Percentiles rank a stretch among this genome's conserved stretches.
Evolutionary conservation across 768 basidiomycete genomes (phyloP).

Genomic region (Lyophyllum shimeji): DNA sequence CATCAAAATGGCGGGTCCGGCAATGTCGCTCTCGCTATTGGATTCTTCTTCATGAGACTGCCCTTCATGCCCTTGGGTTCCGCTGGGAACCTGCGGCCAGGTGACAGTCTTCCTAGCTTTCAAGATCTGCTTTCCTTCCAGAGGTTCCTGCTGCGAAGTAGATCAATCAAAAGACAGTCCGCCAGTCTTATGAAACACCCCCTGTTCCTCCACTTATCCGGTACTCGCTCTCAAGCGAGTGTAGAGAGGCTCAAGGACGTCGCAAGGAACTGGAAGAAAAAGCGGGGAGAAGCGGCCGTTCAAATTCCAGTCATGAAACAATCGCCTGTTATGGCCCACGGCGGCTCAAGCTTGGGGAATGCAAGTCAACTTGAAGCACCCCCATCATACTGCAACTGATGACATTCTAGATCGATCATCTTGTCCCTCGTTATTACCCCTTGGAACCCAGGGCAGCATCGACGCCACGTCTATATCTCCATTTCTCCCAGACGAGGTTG

Average conservation of each 20-base stretch:
- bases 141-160: conserved; percentile 48
- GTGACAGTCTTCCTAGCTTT: conserved; percentile 39
- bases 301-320: conserved; percentile 14
- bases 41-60: conserved; percentile 40
- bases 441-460: conserved; percentile 13
- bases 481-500: conserved; percentile 23
- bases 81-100: conserved; percentile 26
- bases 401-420: conserved; percentile 28
- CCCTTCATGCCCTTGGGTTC: conserved; percentile 47
- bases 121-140: conserved; percentile 39
- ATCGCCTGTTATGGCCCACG: conserved; percentile 14
- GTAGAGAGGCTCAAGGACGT: conserved; percentile 23
- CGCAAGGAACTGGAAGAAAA: conserved; percentile 21
- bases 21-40: conserved; percentile 43
- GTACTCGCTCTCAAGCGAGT: conserved; percentile 21
- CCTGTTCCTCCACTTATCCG: conserved; percentile 43
- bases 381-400: background rate
- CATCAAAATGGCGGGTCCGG: conserved; percentile 40
- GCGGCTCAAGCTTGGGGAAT: conserved; percentile 31
- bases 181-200: conserved; percentile 38
- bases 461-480: conserved; percentile 16
- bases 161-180: conserved; percentile 35
- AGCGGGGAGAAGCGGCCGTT: conserved; percentile 3
- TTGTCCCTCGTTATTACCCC: conserved; percentile 37
- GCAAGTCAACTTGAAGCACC: conserved; percentile 23